Base-by-base conservation (phyloP, 2,329 filamentous ascomycete species). In the Monosporascus sp. region DNA sequence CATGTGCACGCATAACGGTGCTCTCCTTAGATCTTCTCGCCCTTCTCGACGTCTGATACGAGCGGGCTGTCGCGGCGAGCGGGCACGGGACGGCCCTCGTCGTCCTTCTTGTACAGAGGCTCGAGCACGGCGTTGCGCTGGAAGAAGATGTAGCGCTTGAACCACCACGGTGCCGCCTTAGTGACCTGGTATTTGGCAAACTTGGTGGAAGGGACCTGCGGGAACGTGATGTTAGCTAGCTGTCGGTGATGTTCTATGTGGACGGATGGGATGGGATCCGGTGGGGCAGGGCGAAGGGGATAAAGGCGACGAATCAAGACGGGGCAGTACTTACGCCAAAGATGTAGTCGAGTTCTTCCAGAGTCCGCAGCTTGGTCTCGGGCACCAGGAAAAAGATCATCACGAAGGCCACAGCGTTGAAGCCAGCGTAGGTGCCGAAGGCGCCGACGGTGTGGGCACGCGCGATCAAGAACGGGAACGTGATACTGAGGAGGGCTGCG, bases 401-500 rank as follows among this genome's bases (percentile, higher is more conserved):
- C 41, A 70, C 52, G 61, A 77, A 72, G 0, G 75, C 76, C 0
- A 76, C 61, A 0, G 75, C 43, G 56, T 79, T 79, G 37, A 78
- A 72, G 2, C 69, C 76, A 0, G 76, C 76, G 46, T 79, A 79
- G 58, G 77, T 72, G 0, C 71, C 71, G 52, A 72, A 69, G 0
- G 79, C 74, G 2, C 80, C 79, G 4, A 76, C 63, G 1, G 76
- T 72, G 3, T 70, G 68, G 1, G 79, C 57, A 11, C 65, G 61
- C 3, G 67, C 66, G 14, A 85, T 68, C 70, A 86, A 78, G 47
- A 79, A 72, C 2, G 83, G 84, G 62, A 85, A 84, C 0, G 82
- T 86, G 50, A 88, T 79, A n/a, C 79, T 78, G 46, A 85, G 70
- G 0, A 88, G 78, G 0, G 79, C 75, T 0, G 81, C 81, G 77